Percentiles rank a stretch among this genome's conserved stretches.
phyloP scores from a whole-genome alignment of 139 green algal species.

The Limnomonas spitsbergensis region DNA sequence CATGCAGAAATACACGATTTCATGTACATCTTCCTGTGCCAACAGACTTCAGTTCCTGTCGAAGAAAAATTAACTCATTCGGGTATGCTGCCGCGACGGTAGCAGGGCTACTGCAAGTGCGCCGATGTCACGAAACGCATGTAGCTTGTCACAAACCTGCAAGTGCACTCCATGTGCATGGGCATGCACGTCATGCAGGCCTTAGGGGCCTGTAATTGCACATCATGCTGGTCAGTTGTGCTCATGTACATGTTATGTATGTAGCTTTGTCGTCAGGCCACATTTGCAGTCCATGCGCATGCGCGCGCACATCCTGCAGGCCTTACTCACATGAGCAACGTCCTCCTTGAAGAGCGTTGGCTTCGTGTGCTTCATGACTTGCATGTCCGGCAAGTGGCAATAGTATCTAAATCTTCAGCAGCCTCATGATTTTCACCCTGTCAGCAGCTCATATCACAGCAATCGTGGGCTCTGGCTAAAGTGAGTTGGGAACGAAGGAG shows the following conservation, averaged over 20 bases:
- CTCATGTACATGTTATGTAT: no score
- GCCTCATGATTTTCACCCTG: constrained; percentile 82
- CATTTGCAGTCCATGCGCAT: no score
- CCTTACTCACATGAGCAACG: constrained; percentile 14
- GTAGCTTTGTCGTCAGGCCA: no score
- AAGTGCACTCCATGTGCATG: background rate
- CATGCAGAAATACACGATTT: constrained; percentile 11
- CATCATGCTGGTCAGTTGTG: no score
- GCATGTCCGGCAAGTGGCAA: constrained; percentile 90
- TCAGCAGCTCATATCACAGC: constrained; percentile 73
- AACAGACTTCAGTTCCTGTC: background rate
- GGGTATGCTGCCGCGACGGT: constrained; percentile 21
- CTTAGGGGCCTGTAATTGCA: no score
- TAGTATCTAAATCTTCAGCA: constrained; percentile 88
- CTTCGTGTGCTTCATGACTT: constrained; percentile 95
- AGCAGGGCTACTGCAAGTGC: constrained; percentile 19
- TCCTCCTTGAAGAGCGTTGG: constrained; percentile 22
- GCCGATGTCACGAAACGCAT: background rate
- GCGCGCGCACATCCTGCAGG: no score
- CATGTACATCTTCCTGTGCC: background rate
- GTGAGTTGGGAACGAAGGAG: constrained; percentile 32
- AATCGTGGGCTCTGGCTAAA: constrained; percentile 68
- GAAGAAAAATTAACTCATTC: constrained; percentile 19
- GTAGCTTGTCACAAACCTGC: no score
- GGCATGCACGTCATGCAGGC: background rate